Base-by-base conservation (phyloP, 768 basidiomycete genomes). In the Panellus pusillus region DNA sequence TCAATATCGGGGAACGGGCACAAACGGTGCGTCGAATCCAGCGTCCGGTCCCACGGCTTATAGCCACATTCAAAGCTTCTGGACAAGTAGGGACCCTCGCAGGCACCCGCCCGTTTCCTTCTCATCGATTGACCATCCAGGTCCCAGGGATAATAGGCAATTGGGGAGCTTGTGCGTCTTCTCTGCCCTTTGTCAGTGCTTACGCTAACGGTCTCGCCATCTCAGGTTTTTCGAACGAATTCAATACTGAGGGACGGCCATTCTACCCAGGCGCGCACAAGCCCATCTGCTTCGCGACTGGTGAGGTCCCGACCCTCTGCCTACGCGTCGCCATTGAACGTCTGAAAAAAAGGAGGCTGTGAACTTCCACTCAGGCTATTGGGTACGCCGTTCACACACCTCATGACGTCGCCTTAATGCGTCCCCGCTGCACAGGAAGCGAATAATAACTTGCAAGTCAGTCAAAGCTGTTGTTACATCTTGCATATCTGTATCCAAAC, bases 201-300 rank as follows among this genome's bases (percentile, higher is more conserved):
- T 6, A 9, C 2, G n/a, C 47, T 19, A 42, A 32, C 13, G 4
- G 15, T n/a, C n/a, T n/a, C n/a, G n/a, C n/a, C n/a, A n/a, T 24
- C 15, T 19, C 32, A 60, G 58, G 54, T 60, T 5, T 87, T 61
- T 82, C 80, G 3, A 86, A 87, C 69, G 85, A 87, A 64, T 87
- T 87, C 65, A 78, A 86, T 47, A 68, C 65, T 14, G 78, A 79
- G 6, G n/a, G 81, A 15, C 74, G 85, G 40, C 78, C 82, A 1
- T 86, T 87, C 65, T 78, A 72, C 50, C 71, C 70, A 4, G 72
- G 72, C 37, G 79, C 13, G 71, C 72, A 15, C 29, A 24, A 24
- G 24, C 24, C 13, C 20, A 0, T 19, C 28, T n/a, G 3, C 31
- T 37, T 9, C 13, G 12, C 14, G n/a, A 11, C 24, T 50, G 49